Evolutionary conservation across 495 filamentous ascomycete species (phyloP), one percentile per base, ranked within the genome.

Genomic region (Friedmanniomyces simplex): DNA sequence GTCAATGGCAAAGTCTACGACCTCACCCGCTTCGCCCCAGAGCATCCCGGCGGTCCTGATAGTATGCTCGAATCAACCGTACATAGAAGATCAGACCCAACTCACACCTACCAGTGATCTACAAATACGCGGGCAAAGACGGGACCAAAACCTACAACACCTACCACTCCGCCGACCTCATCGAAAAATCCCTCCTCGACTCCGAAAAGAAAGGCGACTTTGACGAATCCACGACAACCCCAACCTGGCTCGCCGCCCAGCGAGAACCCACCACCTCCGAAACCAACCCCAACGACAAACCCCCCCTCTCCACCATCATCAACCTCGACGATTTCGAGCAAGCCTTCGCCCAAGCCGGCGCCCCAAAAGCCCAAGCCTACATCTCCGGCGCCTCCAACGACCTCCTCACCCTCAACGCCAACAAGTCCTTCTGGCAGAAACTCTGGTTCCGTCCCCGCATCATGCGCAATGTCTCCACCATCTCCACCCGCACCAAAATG

Each of bases 351-450:
- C 73, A 73, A 21, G 82, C 77, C 16, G 74, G 85, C 36, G 79
- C 75, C 26, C 73, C 77, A 21, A 94, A 94, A 67, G 79, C 89
- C 12, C 88, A 85, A 81, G 89, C 89, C 0, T 95, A 91, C 71
- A 84, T 87, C 64, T 85, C 85, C 34, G 87, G 84, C 37, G 88
- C 87, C 13, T 87, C 89, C 7, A 91, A 85, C 0, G 88, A 94
- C 69, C 71, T 83, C 0, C 68, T 86, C 55, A 89, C 88, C 0
- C 78, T 81, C 20, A 65, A 77, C 10, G 74, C 77, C 21, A 85
- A 85, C 60, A 77, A 74, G 48, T 67, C 67, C 0, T 73, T 72
- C 52, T 90, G 87, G 65, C 69, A 80, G 39, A 73, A 78, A 13
- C 84, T 93, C 60, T 77, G 78, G 71, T 78, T 91, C 50, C 82